Percentiles rank a stretch among this genome's conserved stretches.
Conservation (phyloP, 805 yeast genomes). For the Saccharomycopsis sp. region DNA sequence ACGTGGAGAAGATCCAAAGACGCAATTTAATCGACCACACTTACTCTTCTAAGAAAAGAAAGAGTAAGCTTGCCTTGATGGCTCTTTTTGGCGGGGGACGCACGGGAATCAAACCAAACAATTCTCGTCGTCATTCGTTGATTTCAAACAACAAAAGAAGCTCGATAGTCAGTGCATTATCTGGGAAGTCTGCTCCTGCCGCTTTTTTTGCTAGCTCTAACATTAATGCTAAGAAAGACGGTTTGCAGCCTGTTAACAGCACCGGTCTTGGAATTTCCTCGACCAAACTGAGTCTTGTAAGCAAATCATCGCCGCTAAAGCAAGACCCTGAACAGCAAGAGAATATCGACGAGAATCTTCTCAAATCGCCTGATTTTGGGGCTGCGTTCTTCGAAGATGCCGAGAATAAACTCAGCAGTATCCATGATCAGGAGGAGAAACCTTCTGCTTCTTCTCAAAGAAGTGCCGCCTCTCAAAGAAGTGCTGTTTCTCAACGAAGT, state of each 20-base stretch:
- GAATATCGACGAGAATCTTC: not conserved
- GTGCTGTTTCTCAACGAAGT: not conserved
- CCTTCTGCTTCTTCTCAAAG: not conserved
- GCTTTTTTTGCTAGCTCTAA: not conserved
- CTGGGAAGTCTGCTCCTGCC: not conserved
- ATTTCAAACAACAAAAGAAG: not conserved
- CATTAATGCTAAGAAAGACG: too few relatives aligned
- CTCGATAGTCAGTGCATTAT: not conserved
- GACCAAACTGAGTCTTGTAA: not conserved
- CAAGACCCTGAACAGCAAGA: too few relatives aligned
- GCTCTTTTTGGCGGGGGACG: slow-evolving; percentile 14
- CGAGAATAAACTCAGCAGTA: not conserved
- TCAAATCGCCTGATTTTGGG: not conserved
- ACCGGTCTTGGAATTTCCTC: slow-evolving; percentile 15
- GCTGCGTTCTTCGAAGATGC: not conserved
- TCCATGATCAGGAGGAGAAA: not conserved
- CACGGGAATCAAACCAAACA: slow-evolving; percentile 9
- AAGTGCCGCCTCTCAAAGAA: not conserved
- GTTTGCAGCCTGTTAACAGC: too few relatives aligned
- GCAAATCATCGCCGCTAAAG: not conserved
- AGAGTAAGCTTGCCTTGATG: slow-evolving; percentile 8
- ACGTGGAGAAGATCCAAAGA: not conserved
- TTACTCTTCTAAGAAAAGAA: slow-evolving; percentile 6
- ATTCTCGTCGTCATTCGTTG: not conserved
- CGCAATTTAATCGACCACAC: slow-evolving; percentile 8